Base-by-base conservation (phyloP, 1,284 basidiomycete species). In the Pseudozyma sp. region DNA sequence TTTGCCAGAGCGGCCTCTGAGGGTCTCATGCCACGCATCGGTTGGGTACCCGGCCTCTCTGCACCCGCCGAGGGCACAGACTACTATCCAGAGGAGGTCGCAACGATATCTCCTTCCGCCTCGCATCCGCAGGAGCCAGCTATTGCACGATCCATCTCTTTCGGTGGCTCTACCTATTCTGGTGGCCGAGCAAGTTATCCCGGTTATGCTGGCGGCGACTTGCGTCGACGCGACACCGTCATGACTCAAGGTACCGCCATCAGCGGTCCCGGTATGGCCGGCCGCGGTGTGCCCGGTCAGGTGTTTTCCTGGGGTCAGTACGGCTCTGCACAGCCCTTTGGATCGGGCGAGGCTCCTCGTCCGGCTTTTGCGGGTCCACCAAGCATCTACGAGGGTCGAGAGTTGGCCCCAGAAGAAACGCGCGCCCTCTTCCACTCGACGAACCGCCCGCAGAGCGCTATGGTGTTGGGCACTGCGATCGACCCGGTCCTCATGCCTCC, bases 11-110 rank as follows among this genome's bases (percentile, higher is more conserved):
- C 46, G 9, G 69, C 66, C 7, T 76, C 71, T 46, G 59, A 56
- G 4, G 70, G 66, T 10, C 52, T 76, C 14, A 65, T 78, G 33
- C 51, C 52, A 6, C 67, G 72, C 43, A 84, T 84, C 52, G 82
- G 80, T 14, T 76, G 71, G 63, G 82, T 84, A 7, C 67, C 77
- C 9, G 76, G 79, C 14, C 69, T 84, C n/a, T 79, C 74, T 24
- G 55, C 56, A 5, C 54, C 70, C 13, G 61, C 54, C 7, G 54
- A 63, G 29, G 29, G 44, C n/a, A 1, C 34, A 0, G 30, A 40
- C 31, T 5, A 44, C 6, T 59, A 55, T 33, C 14, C 33, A 3
- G 33, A 54, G 1, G 63, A 58, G 13, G 34, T 24, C 17, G 49
- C 31, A 2, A 30, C 43, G 13, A 54, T 53, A 24, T 43, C 49